phyloP scores from a whole-genome alignment of 345 rosid genomes.

The Rhizophora apiculata region DNA sequence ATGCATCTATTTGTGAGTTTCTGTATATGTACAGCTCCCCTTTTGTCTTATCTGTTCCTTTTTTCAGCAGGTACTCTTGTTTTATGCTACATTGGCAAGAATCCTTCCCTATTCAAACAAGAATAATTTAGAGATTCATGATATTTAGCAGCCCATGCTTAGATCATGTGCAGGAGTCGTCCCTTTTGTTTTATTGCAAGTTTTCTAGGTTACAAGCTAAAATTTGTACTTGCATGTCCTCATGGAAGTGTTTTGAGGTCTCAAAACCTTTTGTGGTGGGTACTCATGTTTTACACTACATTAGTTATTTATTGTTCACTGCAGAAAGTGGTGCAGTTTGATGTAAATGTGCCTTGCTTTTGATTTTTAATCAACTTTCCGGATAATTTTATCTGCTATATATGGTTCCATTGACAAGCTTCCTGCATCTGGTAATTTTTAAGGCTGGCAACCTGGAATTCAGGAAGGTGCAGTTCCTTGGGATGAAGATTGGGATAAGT shows the following conservation, averaged over 20 bases:
- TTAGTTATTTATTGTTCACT: neutral
- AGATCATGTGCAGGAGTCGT: neutral
- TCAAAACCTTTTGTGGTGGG: neutral
- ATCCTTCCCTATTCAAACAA: no score
- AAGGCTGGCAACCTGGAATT: slow-evolving; percentile 99
- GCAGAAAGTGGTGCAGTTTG: no score
- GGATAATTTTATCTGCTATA: slow-evolving; percentile 8
- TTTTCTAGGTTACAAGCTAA: neutral
- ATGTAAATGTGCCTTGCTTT: no score
- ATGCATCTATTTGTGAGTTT: no score
- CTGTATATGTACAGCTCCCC: no score
- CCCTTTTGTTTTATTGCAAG: neutral
- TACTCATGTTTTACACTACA: neutral
- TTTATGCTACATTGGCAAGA: neutral
- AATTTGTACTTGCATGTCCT: neutral
- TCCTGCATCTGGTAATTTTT: slow-evolving; percentile 3
- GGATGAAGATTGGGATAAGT: slow-evolving; percentile 99
- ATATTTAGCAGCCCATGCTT: no score
- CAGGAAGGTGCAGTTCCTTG: slow-evolving; percentile 80
- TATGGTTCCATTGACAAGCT: neutral
- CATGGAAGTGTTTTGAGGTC: neutral
- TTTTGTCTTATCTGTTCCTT: neutral
- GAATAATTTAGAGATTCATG: no score
- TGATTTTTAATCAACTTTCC: neutral
- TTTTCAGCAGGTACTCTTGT: neutral